These are phyloP conservation scores for Arabis hirsuta DNA, from an alignment of 345 rosid genomes.

Conservation along the genomic window DNA sequence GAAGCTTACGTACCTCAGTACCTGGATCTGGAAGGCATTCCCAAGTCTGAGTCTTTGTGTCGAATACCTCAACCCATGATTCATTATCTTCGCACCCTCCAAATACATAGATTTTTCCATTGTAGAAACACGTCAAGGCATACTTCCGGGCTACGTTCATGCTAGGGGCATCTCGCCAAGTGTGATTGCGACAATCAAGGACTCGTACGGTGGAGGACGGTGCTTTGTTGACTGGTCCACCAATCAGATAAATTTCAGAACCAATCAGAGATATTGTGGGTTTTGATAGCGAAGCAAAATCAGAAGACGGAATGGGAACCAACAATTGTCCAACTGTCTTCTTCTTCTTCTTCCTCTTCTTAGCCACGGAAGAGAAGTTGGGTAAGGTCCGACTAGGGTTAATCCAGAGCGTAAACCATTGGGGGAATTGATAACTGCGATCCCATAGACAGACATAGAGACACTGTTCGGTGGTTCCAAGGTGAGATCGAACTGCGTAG, in stretches of 20 bases:
- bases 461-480: neutral
- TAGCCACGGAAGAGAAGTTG: neutral
- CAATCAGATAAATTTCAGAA: neutral
- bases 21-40: no score
- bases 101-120: neutral
- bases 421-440: neutral
- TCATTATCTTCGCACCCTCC: no score
- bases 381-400: neutral
- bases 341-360: neutral
- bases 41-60: no score
- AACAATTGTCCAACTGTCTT: neutral
- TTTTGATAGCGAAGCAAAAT: neutral
- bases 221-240: neutral
- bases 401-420: neutral
- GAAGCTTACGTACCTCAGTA: neutral
- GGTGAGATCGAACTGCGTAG: neutral
- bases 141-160: neutral
- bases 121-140: neutral
- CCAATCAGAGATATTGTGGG: no score
- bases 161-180: neutral
- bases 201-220: neutral
- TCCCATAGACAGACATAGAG: neutral
- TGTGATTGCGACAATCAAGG: neutral
- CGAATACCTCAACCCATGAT: no score
- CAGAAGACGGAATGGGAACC: neutral